phyloP scores from a whole-genome alignment of 2,329 filamentous ascomycete species.

The Dactylellina cionopaga region DNA sequence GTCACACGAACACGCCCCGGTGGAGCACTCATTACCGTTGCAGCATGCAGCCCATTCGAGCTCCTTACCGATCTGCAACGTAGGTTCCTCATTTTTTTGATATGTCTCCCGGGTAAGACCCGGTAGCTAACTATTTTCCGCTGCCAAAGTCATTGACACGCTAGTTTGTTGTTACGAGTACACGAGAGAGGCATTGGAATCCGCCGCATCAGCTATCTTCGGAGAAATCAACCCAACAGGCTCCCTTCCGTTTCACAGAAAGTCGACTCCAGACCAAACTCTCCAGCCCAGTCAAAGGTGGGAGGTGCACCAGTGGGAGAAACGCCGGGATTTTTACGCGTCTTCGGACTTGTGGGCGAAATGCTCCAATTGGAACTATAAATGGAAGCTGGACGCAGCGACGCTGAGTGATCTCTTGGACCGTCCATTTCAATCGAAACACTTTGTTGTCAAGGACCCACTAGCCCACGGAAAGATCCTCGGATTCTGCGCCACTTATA shows the following conservation, averaged over 20 bases:
- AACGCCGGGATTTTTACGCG: constrained; percentile 57
- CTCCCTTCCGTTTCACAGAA: constrained; percentile 54
- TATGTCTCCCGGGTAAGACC: constrained; percentile 59
- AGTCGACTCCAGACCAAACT: constrained; percentile 27
- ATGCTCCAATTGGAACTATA: constrained; percentile 57
- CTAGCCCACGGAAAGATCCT: constrained; percentile 55
- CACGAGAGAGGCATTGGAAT: constrained; percentile 64
- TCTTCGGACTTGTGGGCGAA: constrained; percentile 58
- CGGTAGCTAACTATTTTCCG: constrained; percentile 61
- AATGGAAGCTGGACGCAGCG: constrained; percentile 56
- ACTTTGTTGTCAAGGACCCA: constrained; percentile 57
- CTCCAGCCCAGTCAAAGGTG: constrained; percentile 41
- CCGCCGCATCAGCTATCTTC: constrained; percentile 67
- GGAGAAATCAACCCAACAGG: constrained; percentile 59
- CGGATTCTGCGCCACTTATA: constrained; percentile 57
- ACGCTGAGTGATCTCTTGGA: constrained; percentile 57
- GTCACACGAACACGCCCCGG: constrained; percentile 57
- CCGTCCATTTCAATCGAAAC: constrained; percentile 56
- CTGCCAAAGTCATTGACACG: constrained; percentile 53
- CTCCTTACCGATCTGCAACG: constrained; percentile 63
- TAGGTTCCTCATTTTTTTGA: constrained; percentile 57
- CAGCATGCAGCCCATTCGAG: constrained; percentile 65
- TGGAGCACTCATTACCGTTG: constrained; percentile 57
- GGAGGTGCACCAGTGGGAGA: constrained; percentile 58
- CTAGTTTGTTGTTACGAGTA: constrained; percentile 63